Base-by-base conservation (phyloP, 1,284 basidiomycete species). In the Ustilago nuda region DNA sequence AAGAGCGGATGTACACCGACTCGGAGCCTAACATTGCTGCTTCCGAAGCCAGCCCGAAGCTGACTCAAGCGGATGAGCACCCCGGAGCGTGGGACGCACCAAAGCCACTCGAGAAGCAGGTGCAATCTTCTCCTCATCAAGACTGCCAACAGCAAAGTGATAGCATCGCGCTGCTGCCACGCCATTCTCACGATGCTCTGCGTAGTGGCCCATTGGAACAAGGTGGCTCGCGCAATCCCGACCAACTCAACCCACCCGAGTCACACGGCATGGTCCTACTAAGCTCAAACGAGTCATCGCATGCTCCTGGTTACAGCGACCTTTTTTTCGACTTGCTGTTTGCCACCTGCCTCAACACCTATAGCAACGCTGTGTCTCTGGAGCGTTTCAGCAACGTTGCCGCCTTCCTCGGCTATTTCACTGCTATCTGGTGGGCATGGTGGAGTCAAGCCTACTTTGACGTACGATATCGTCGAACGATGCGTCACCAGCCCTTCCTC, bases 261-360 rank as follows among this genome's bases (percentile, higher is more conserved):
- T 8, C 13, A 2, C 27, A 51, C 5, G 61, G 53, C 13, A 61
- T 73, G 60, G 59, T 48, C 39, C 11, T 59, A 27, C 32, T 67
- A 6, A 66, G 66, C 62, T 58, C 68, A 11, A 62, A 75, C 39
- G 41, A 32, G 19, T 55, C 39, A 4, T 54, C 56, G 0, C 63
- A 76, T 39, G 52, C 59, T 15, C 74, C 74, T 8, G 65, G 65
- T 51, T 72, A 73, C 60, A 66, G 66, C 46, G 74, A 77, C 53
- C 67, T 77, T 35, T 74, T 77, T 57, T 73, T 77, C 46, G 74
- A 77, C 46, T 39, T 77, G 53, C 66, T 77, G 23, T 73, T 77
- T 15, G 69, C 70, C 48, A 71, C 74, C 55, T 63, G 59, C 37
- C 71, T 77, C 56, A 73, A 72, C 36, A 69, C 71, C 43, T 77